phyloP scores from a whole-genome alignment of 2,329 filamentous ascomycete genomes.

The Trichophyton benhamiae region DNA sequence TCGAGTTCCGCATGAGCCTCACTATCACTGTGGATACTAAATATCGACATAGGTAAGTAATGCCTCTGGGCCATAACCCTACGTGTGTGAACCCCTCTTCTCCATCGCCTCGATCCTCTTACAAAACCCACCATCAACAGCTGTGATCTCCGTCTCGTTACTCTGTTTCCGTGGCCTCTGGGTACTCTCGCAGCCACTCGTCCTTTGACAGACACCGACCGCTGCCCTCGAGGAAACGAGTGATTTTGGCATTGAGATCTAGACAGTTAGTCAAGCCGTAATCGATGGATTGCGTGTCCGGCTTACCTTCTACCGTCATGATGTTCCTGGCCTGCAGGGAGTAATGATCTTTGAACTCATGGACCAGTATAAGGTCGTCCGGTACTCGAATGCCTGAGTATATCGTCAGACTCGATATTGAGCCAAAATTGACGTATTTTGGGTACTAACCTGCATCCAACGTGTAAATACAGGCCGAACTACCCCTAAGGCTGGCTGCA shows the following conservation, averaged over 20 bases:
- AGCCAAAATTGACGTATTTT: neutral
- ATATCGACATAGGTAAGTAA: too few species aligned
- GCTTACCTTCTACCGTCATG: slow-evolving; percentile 14
- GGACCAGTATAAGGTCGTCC: slow-evolving; percentile 17
- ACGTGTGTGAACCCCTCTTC: too few species aligned
- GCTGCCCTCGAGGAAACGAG: slow-evolving; percentile 8
- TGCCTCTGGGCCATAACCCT: too few species aligned
- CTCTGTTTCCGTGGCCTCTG: slow-evolving; percentile 8
- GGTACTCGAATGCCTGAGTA: slow-evolving; percentile 12
- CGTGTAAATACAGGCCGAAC: neutral
- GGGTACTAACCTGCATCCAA: neutral
- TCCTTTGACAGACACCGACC: slow-evolving; percentile 11
- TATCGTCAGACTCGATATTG: neutral
- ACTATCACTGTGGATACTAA: too few species aligned
- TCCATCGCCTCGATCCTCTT: too few species aligned
- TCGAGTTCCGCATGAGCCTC: too few species aligned
- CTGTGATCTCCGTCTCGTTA: neutral
- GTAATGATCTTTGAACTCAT: slow-evolving; percentile 17
- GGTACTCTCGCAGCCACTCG: slow-evolving; percentile 12
- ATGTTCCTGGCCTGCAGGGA: slow-evolving; percentile 15
- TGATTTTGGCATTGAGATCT: slow-evolving; percentile 17
- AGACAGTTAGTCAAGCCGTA: neutral
- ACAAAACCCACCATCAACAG: too few species aligned
- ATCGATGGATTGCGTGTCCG: neutral
- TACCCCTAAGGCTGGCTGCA: neutral